Base-by-base conservation (phyloP, 108 stramenopile genomes). In the Pseudonitzschia multistriata region DNA sequence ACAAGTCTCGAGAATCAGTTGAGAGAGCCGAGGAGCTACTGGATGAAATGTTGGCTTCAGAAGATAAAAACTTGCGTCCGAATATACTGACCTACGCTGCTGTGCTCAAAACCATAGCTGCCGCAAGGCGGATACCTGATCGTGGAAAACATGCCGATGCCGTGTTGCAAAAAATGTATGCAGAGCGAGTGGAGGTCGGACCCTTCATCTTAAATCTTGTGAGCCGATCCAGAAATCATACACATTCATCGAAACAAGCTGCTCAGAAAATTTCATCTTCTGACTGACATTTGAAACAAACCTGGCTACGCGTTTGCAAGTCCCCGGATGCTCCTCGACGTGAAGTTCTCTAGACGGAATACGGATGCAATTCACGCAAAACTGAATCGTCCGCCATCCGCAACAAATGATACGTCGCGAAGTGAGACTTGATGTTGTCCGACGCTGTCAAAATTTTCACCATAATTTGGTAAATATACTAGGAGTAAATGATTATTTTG, bases 21-120 rank as follows among this genome's bases (percentile, higher is more conserved):
- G 68, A 75, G 0, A 39, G 74, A 19, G 74, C 63, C 6, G 68
- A 75, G 3, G 60, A 34, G 14, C 37, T 75, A 17, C 25, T 75
- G 14, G 53, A 68, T 14, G 74, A 75, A 75, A 68, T 75, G 56
- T 24, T 69, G 4, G 29, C 61, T 31, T 39, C 39, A 17, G 34
- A 64, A 17, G 55, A 50, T 30, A 31, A 53, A 11, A 25, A 19
- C 5, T 28, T 63, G 28, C 35, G 55, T 68, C 74, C 74, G 8
- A 75, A 75, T n/a, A 67, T 39, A 1, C 28, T 69, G 62, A 75
- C 60, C 0, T 75, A 67, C 56, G 74, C 68, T 24, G 67, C 74
- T 33, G 52, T 69, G 14, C 47, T 75, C 22, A 54, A 61, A 24
- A 40, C 68, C 2, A 63, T 75, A 50, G 45, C 66, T n/a, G 53